Base-by-base conservation (phyloP, 768 basidiomycete genomes). In the Saitozyma sp. region DNA sequence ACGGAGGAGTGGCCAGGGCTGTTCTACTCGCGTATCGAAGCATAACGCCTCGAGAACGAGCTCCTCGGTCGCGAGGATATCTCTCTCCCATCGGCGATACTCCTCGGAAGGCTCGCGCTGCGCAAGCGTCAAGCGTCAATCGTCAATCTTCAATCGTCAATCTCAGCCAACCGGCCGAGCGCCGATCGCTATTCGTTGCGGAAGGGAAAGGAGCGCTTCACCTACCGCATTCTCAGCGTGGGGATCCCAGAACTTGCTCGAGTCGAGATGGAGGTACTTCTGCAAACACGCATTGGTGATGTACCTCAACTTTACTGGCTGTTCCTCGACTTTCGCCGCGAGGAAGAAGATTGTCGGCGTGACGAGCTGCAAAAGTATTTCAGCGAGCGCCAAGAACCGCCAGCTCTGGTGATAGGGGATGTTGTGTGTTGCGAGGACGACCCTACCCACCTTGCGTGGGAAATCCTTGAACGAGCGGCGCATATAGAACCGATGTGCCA, bases 401-500 rank as follows among this genome's bases (percentile, higher is more conserved):
- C 11, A 39, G 14, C 6, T 46, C 52, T 42, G 58, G 50, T 56
- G 9, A 50, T 40, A 3, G 17, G 29, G 6, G 5, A 40, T 38
- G 3, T 11, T 57, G 37, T 60, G 29, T 55, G 29, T 49, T 45
- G 50, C 5, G 19, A 2, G 55, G n/a, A 46, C 42, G 9, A 41
- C 17, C 9, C 1, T 5, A 58, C 67, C 54, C 56, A 69, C 75
- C 19, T 56, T 46, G 20, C 62, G 54, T 46, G 66, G 46, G 46
- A 68, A 75, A 29, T 75, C 65, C 29, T 62, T 60, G 29, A 78
- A 46, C 3, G 70, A 68, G 40, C 69, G 56, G 2, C 78, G 64
- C 78, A 79, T 79, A 64, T 76, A 79, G 63, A 78, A 79, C 7
- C 78, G 71, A 62, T 79, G 74, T 9, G 78, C 19, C 2, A 78